Evolutionary conservation across 768 basidiomycete species (phyloP), one percentile per base, ranked within the genome.

Genomic region (Sutorius australiensis): DNA sequence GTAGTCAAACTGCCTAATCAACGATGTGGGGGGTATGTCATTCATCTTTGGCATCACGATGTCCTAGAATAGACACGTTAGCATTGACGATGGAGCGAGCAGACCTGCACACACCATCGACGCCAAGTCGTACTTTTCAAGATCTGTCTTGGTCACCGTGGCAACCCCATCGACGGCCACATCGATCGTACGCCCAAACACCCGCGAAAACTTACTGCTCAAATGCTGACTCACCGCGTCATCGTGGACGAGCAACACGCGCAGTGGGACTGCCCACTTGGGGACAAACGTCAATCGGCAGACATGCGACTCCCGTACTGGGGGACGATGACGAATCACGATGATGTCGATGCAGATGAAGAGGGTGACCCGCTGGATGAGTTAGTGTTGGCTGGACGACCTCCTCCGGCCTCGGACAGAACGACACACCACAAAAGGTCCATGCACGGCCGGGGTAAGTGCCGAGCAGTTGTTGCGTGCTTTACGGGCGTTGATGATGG

Each of bases 121-220:
- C 56, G 95, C 93, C 65, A 98, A 70, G 71, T 98, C 95, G 68
- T 97, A 98, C 75, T 94, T 93, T 62, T 90, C 91, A 67, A 89
- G 67, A 72, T 95, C 95, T 92, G 98, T 97, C 80, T 92, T 95
- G 61, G 88, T 87, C 49, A 98, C 93, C 0, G 95, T 95, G 1
- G 83, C 84, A 5, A 92, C 81, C 0, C 95, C 95, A 67, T 98
- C 93, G 33, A 94, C 91, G 2, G 94, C 95, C 37, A 95, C 88
- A 61, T 98, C 95, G 51, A 88, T 93, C 61, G 86, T 84, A 69
- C 95, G 97, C 36, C 95, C 95, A 70, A 95, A 94, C 40, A 97
- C 89, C 73, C 95, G 88, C 67, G 98, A 70, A 68, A 98, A 95
- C 74, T 95, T 97, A 76, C 84, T 89, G 57, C 88, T 87, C 52